A percentile compares a stretch with the other conserved stretches of the same genome.
Evolutionary conservation across 805 yeast genomes (phyloP).

Genomic region (Ogataea degrootiae): DNA sequence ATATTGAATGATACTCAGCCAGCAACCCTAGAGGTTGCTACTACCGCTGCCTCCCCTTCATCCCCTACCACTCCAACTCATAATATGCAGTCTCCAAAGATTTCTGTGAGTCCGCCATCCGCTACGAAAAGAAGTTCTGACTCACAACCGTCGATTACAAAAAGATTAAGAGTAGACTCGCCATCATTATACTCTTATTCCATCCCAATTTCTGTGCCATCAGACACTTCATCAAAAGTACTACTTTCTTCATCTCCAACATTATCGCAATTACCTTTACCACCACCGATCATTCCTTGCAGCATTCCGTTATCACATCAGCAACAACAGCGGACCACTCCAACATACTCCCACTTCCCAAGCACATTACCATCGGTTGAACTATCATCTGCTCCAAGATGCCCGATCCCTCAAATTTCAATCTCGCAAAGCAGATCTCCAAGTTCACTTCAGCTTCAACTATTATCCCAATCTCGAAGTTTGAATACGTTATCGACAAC

Average conservation of each 20-base stretch:
- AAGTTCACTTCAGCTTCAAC: too few species aligned
- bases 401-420: too few species aligned
- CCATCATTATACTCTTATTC: background rate
- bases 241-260: background rate
- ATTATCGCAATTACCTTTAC: background rate
- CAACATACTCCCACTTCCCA: background rate
- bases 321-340: background rate
- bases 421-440: too few species aligned
- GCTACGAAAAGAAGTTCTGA: background rate
- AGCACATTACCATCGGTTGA: too few species aligned
- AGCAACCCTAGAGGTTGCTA: background rate
- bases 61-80: too few species aligned
- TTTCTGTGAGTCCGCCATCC: background rate
- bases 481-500: too few species aligned
- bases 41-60: background rate
- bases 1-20: background rate
- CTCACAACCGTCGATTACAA: background rate
- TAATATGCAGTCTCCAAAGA: too few species aligned
- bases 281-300: too few species aligned
- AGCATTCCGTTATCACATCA: background rate
- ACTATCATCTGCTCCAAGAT: too few species aligned
- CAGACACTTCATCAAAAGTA: background rate
- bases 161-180: background rate
- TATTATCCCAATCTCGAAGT: too few species aligned
- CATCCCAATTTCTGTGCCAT: background rate